Conservation (phyloP, 495 filamentous ascomycete genomes). For the Lichina pygmaea region DNA sequence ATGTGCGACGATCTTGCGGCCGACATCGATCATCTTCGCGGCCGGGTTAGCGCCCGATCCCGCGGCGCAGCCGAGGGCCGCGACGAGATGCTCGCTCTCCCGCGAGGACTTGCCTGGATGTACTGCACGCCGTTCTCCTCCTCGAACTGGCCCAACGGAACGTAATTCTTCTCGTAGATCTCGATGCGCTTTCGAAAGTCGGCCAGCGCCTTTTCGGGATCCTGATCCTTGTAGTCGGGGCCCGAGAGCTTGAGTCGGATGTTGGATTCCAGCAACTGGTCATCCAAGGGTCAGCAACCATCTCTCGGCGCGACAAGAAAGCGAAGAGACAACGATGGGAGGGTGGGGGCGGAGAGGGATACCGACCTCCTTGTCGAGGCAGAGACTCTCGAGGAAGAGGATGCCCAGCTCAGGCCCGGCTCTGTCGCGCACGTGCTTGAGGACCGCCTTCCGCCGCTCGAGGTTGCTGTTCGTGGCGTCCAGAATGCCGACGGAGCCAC, state of each 20-base stretch:
- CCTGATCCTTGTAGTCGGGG: constrained; percentile 84
- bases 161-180: constrained; percentile 79
- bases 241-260: constrained; percentile 96
- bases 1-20: constrained; percentile 72
- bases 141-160: constrained; percentile 75
- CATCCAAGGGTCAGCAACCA: background rate
- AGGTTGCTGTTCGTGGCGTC: constrained; percentile 94
- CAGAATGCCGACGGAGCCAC: constrained; percentile 87
- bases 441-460: constrained; percentile 53
- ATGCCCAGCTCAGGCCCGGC: constrained; percentile 74
- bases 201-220: constrained; percentile 51
- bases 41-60: background rate
- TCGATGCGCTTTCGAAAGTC: constrained; percentile 90
- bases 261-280: constrained; percentile 64
- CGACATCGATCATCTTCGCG: constrained; percentile 83
- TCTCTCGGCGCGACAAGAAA: background rate
- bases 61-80: background rate
- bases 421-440: constrained; percentile 53
- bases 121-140: constrained; percentile 73
- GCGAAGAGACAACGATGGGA: background rate
- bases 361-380: constrained; percentile 41
- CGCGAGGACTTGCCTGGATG: constrained; percentile 29
- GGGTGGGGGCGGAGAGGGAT: background rate
- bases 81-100: background rate
- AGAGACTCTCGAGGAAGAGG: constrained; percentile 81